Conservation (phyloP, 2,329 filamentous ascomycete genomes). For the Lojkania enalia region DNA sequence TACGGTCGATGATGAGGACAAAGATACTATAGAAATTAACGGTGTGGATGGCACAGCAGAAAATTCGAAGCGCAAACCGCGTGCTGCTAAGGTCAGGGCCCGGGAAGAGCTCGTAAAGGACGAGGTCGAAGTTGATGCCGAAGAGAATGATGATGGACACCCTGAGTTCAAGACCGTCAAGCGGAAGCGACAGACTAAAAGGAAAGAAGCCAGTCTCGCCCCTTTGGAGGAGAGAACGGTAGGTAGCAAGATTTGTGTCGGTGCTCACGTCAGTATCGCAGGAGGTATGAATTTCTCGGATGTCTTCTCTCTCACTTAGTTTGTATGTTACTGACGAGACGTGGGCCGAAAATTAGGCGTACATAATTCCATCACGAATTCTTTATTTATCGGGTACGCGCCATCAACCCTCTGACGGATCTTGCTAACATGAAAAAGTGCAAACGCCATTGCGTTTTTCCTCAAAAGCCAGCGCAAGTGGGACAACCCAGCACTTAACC, state of each 20-base stretch:
- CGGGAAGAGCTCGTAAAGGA: slow-evolving; percentile 17
- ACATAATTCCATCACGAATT: slow-evolving; percentile 82
- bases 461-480: slow-evolving; percentile 97
- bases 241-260: slow-evolving; percentile 79
- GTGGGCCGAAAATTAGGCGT: slow-evolving; percentile 62
- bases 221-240: slow-evolving; percentile 71
- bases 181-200: slow-evolving; percentile 26
- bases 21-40: background rate
- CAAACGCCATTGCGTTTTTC: slow-evolving; percentile 92
- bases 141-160: slow-evolving; percentile 11
- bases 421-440: slow-evolving; percentile 53
- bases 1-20: slow-evolving; percentile 13
- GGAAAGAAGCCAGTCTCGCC: slow-evolving; percentile 60
- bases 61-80: slow-evolving; percentile 1
- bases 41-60: slow-evolving; percentile 1
- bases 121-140: slow-evolving; percentile 22
- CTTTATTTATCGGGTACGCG: slow-evolving; percentile 68
- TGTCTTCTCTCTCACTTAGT: background rate
- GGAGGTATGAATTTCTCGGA: slow-evolving; percentile 63
- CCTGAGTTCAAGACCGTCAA: slow-evolving; percentile 8
- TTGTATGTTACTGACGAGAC: slow-evolving; percentile 20
- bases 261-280: slow-evolving; percentile 87
- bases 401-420: background rate
- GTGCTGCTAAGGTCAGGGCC: background rate
- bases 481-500: slow-evolving; percentile 76